phyloP scores from a whole-genome alignment of 257 asterid species.

The Penstemon davidsonii region DNA sequence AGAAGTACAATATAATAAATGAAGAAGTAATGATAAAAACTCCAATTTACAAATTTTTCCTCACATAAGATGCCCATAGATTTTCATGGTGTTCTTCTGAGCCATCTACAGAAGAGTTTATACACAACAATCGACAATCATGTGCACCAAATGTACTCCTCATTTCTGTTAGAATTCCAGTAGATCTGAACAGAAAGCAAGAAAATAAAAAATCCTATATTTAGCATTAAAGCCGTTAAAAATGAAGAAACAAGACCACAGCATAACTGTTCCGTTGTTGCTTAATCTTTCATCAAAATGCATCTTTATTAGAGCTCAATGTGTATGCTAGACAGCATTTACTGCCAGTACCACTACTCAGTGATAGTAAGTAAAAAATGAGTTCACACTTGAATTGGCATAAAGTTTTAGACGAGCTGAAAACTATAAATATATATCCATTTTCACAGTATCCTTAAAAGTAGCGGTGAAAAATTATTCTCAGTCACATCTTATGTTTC shows the following conservation, averaged over 20 bases:
- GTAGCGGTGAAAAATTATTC: not conserved
- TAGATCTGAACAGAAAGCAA: conserved; percentile 56
- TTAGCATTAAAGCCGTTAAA: conserved; percentile 25
- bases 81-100: conserved; percentile 54
- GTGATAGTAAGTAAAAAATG: conserved; percentile 1
- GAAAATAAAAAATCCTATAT: conserved; percentile 20
- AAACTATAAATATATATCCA: not conserved
- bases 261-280: conserved; percentile 13
- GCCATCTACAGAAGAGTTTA: conserved; percentile 74
- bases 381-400: not conserved
- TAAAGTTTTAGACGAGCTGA: not conserved
- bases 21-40: conserved; percentile 13
- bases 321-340: conserved; percentile 8
- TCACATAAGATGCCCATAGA: conserved; percentile 78
- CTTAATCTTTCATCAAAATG: conserved; percentile 9
- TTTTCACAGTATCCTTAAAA: conserved; percentile 16
- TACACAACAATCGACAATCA: conserved; percentile 77
- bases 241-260: conserved; percentile 19
- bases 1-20: conserved; percentile 26
- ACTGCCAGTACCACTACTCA: conserved; percentile 17
- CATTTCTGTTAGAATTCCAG: conserved; percentile 74
- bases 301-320: conserved; percentile 7
- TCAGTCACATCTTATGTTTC: not conserved
- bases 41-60: conserved; percentile 32
- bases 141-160: conserved; percentile 78